Conservation (phyloP, 1,284 basidiomycete genomes). For the Cutaneotrichosporon sp. region DNA sequence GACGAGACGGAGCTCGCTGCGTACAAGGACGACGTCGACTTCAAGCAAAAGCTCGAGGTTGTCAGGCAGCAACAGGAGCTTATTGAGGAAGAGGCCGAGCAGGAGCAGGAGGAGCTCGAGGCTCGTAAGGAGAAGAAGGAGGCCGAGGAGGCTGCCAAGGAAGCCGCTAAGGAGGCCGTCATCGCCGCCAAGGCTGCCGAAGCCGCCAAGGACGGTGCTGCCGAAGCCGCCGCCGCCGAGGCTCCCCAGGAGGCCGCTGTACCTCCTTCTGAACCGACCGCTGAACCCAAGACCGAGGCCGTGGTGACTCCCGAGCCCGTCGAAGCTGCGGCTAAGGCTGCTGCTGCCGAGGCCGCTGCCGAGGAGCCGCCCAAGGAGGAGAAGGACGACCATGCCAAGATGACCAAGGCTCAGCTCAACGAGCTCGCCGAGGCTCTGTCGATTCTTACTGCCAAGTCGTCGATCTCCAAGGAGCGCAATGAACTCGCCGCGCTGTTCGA, state of each 20-base stretch:
- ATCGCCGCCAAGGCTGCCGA: conserved; percentile 43
- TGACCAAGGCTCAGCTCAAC: conserved; percentile 94
- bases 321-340: background rate
- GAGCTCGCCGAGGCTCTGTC: conserved; percentile 90
- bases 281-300: conserved; percentile 56
- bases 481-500: conserved; percentile 86
- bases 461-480: conserved; percentile 90
- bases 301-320: conserved; percentile 12
- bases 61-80: conserved; percentile 98
- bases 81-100: conserved; percentile 97
- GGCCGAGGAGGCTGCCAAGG: conserved; percentile 55
- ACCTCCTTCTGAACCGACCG: conserved; percentile 67
- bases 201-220: background rate
- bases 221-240: background rate
- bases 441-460: conserved; percentile 90
- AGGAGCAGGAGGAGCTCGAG: conserved; percentile 92
- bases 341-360: conserved; percentile 1
- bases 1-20: conserved; percentile 97
- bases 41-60: conserved; percentile 97
- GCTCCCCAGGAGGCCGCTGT: conserved; percentile 54
- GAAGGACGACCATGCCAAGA: conserved; percentile 64
- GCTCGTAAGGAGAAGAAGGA: conserved; percentile 79
- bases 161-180: conserved; percentile 49
- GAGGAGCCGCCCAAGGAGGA: conserved; percentile 19
- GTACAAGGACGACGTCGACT: conserved; percentile 77